phyloP scores from a whole-genome alignment of 2,329 filamentous ascomycete species.

The Drechslerella dactyloides region DNA sequence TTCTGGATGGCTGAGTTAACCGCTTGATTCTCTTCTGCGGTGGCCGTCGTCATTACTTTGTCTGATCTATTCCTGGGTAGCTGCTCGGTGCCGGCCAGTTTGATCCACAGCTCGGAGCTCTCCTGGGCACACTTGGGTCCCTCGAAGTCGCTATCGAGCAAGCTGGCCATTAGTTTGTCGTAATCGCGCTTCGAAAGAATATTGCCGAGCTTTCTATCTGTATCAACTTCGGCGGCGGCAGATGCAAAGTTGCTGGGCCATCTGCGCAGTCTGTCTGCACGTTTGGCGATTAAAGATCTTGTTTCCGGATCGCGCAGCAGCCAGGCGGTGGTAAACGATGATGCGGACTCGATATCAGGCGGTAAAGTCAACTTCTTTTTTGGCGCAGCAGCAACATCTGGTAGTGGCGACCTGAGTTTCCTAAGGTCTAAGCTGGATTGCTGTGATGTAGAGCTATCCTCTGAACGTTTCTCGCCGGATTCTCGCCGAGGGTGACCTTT shows the following conservation, averaged over 20 bases:
- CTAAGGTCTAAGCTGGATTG: constrained; percentile 1
- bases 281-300: constrained; percentile 11
- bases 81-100: constrained; percentile 56
- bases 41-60: background rate
- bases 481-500: constrained; percentile 48
- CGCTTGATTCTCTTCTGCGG: background rate
- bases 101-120: constrained; percentile 59
- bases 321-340: constrained; percentile 40
- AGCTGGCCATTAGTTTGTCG: constrained; percentile 58
- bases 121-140: constrained; percentile 57
- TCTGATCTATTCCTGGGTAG: constrained; percentile 6
- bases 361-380: constrained; percentile 19
- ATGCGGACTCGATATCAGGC: constrained; percentile 31
- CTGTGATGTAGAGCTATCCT: constrained; percentile 17
- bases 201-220: constrained; percentile 55
- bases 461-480: background rate
- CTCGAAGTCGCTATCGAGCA: constrained; percentile 60
- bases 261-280: constrained; percentile 20
- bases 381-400: too few relatives aligned
- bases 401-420: constrained; percentile 27
- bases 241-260: constrained; percentile 40
- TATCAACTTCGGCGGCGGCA: constrained; percentile 57
- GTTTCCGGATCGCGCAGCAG: constrained; percentile 36
- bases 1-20: constrained; percentile 31
- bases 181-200: constrained; percentile 59